Base-by-base conservation (phyloP, 2,329 filamentous ascomycete genomes). In the Fusarium agapanthi region DNA sequence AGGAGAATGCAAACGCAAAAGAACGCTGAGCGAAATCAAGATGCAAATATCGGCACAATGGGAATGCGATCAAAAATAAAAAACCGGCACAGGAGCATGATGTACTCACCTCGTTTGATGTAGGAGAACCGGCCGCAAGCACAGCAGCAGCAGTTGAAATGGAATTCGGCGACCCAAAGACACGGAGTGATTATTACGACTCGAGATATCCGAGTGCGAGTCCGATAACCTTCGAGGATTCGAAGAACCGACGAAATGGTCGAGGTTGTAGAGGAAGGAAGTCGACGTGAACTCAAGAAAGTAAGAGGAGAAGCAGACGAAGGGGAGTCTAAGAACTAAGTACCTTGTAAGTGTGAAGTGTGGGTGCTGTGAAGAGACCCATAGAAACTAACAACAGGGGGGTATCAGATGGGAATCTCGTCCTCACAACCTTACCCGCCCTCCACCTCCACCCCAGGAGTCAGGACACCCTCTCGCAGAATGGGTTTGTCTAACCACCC, bases 331-430 rank as follows among this genome's bases (percentile, higher is more conserved):
- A 67, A 54, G 64, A 50, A 67, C 62, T 67, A 67, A 67, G 64
- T 67, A 58, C 75, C 75, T 72, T 77, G 75, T 76, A 77, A 70
- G 60, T 67, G 48, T 48, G 51, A 58, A 53, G 61, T 72, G 69
- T 72, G 69, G 71, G 67, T 47, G 71, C 70, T 56, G 51, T 18
- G 67, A 67, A 56, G 67, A 55, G 71, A 65, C 67, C 71, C 67
- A 51, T 72, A 69, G 59, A 64, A 65, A 48, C 61, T 65, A 69
- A 56, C 41, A 59, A 66, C 68, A 59, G 55, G 71, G 68, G 64
- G 64, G 65, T 64, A 59, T 74, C 65, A 66, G 59, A 69, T 72
- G 69, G 65, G 59, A 69, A 66, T 72, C 67, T 72, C 68, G 41
- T 67, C 40, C 43, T 65, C 62, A 24, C 59, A 41, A 59, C 40